Base-by-base conservation (phyloP, 2,329 filamentous ascomycete species). In the Colletotrichum paranaense region DNA sequence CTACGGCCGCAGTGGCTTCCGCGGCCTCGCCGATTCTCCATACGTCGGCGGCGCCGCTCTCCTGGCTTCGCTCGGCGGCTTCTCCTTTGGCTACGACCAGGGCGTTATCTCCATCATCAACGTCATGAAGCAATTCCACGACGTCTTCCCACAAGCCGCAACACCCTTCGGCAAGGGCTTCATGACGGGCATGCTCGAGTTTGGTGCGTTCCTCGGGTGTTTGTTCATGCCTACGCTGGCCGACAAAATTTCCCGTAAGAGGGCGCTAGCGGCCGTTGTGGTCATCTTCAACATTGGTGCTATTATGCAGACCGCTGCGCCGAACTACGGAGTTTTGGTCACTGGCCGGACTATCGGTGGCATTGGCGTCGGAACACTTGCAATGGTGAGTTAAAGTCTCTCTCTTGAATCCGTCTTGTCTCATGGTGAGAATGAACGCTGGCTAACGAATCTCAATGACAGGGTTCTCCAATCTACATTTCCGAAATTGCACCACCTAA, bases 91-190 rank as follows among this genome's bases (percentile, higher is more conserved):
- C 38, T 85, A 84, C 66, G 70, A 83, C 55, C 76, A 82, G 66
- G 77, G 81, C 63, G 78, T 83, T 30, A 83, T 84, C 67, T 82
- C 79, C 5, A 79, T 87, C 59, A 85, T 86, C 75, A 81, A 86
- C 16, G 81, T 84, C 28, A 86, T 87, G 84, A 76, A 79, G 0
- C 83, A 86, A 60, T 87, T 88, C 72, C 81, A 85, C n/a, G 66
- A 78, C 0, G 76, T 76, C 1, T 86, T 83, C 74, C 82, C 83
- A 5, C 78, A 79, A 1, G 78, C 78, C 14, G 80, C 78, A 0
- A 75, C 64, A 1, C 53, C 65, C 14, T 79, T 71, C 1, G 68
- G 68, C 9, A 71, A 71, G 56, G 68, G 68, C 14, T 6, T 86
- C 65, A 82, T 85, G 80, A 86, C 84, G 0, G 84, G 81, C 8